Percentiles rank a stretch among this genome's conserved stretches.
Evolutionary conservation across 495 filamentous ascomycete genomes (phyloP).

Genomic region (Hyaloscypha hepaticicola): DNA sequence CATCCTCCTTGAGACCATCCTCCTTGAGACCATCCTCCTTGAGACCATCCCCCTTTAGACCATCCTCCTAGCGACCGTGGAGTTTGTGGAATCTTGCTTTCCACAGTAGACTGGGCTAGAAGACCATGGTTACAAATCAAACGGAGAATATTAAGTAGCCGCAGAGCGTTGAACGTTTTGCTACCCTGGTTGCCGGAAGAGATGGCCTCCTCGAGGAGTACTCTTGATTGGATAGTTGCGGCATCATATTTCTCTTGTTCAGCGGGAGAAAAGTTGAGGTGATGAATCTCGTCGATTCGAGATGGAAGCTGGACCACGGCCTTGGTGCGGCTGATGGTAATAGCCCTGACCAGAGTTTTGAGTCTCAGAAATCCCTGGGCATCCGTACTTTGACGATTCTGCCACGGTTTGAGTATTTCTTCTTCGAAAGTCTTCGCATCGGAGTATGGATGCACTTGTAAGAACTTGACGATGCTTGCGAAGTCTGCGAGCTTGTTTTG

Average conservation of each 20-base stretch:
- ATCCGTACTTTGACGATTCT: constrained; percentile 35
- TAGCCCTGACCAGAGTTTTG: constrained; percentile 12
- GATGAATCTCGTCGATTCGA: constrained; percentile 16
- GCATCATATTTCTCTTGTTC: constrained; percentile 18
- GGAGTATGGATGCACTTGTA: constrained; percentile 80
- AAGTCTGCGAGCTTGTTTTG: constrained; percentile 90
- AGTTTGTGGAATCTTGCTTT: constrained; percentile 3
- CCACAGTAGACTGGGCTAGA: background rate
- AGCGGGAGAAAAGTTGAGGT: constrained; percentile 12
- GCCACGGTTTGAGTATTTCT: constrained; percentile 76
- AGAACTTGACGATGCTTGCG: constrained; percentile 80
- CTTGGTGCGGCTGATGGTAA: constrained; percentile 18
- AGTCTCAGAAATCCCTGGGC: constrained; percentile 17
- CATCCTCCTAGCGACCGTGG: background rate
- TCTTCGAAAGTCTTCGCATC: constrained; percentile 66
- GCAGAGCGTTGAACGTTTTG: constrained; percentile 19
- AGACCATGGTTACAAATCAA: constrained; percentile 18
- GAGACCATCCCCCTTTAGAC: background rate
- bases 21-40: too few relatives aligned
- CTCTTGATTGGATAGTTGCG: constrained; percentile 4
- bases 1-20: too few relatives aligned
- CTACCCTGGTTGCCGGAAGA: constrained; percentile 17
- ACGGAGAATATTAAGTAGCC: constrained; percentile 13
- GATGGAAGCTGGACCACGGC: constrained; percentile 12
- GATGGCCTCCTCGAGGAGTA: constrained; percentile 15